These are phyloP conservation scores for Aegilops tauschii DNA, from an alignment of 176 grass and related monocot genomes.

Conservation along the genomic window DNA sequence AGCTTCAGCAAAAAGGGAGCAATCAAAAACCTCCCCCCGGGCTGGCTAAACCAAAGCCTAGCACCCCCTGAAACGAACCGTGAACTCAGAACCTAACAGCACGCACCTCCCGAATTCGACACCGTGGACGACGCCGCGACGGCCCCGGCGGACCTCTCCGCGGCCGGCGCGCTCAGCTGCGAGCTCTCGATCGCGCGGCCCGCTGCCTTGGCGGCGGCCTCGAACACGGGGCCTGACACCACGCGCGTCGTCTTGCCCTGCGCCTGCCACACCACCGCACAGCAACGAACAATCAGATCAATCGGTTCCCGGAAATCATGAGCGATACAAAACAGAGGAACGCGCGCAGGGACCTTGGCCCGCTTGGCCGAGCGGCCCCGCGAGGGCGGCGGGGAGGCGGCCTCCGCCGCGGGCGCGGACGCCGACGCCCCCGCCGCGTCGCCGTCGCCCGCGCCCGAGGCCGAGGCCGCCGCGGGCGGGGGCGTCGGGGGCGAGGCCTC, in stretches of 20 bases:
- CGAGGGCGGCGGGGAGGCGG: not conserved
- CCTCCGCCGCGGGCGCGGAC: not conserved
- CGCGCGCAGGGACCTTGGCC: slow-evolving; percentile 41
- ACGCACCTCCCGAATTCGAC: slow-evolving; percentile 23
- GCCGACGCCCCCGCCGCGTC: not conserved
- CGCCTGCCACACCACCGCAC: not conserved
- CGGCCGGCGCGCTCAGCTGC: slow-evolving; percentile 1
- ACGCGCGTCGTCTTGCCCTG: not conserved
- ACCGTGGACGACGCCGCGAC: slow-evolving; percentile 17
- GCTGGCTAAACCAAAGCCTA: not conserved
- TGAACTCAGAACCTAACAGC: not conserved
- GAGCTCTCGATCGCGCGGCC: slow-evolving; percentile 24
- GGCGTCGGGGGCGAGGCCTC: slow-evolving; percentile 18
- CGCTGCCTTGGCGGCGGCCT: not conserved
- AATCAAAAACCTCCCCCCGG: not conserved
- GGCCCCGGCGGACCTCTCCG: not conserved
- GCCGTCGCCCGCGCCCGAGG: not conserved
- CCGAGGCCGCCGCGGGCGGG: not conserved
- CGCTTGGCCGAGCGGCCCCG: slow-evolving; percentile 50
- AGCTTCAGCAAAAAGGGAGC: not conserved
- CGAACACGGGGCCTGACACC: not conserved
- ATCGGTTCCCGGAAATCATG: slow-evolving; percentile 3
- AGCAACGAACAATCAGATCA: slow-evolving; percentile 20
- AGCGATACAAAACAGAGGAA: not conserved
- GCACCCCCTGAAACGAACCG: not conserved